Base-by-base conservation (phyloP, 2,329 filamentous ascomycete genomes). In the Harringtonia aguacate region DNA sequence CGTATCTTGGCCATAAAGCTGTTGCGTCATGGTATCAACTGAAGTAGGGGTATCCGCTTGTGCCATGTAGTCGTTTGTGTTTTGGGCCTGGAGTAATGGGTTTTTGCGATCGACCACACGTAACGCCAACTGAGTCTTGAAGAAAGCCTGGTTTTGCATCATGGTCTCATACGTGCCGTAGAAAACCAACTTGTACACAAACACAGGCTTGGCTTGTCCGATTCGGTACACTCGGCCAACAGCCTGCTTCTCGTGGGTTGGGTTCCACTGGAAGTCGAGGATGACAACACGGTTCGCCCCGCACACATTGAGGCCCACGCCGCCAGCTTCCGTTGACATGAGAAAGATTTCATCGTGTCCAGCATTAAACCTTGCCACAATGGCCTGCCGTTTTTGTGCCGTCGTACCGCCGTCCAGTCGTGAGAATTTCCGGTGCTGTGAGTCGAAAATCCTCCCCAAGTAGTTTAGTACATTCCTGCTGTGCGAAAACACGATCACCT, bases 261-360 rank as follows among this genome's bases (percentile, higher is more conserved):
- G 89, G 50, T 89, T 92, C 64, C 81, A 95, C 48, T 73, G 70
- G 55, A 84, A 86, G 58, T 95, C 89, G 44, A 94, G 84, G 18
- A 95, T 82, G 18, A 95, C 74, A 1, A 95, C 85, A 18, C 89
- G 77, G 57, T 88, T 95, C 1, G 89, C 89, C 1, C 83, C 81
- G 34, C 77, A 76, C 13, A 95, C 82, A 48, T 95, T 95, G 40
- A 95, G 68, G 0, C 89, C 89, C 2, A 88, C 66, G 0, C 87
- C 86, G 20, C 88, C 89, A 9, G 89, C 86, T 47, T 62, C 79
- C 1, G 87, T 95, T 0, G 87, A 94, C 45, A 95, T 87, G 2
- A 95, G 66, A 56, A 86, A 86, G 1, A 94, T 69, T 20, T 79
- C 70, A 1, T 63, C 59, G 3, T 61, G 50, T 0, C 65, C 66